A percentile compares a stretch with the other conserved stretches of the same genome.
phyloP scores from a whole-genome alignment of 108 stramenopile species.

The Cyclostephanos invisitatus region DNA sequence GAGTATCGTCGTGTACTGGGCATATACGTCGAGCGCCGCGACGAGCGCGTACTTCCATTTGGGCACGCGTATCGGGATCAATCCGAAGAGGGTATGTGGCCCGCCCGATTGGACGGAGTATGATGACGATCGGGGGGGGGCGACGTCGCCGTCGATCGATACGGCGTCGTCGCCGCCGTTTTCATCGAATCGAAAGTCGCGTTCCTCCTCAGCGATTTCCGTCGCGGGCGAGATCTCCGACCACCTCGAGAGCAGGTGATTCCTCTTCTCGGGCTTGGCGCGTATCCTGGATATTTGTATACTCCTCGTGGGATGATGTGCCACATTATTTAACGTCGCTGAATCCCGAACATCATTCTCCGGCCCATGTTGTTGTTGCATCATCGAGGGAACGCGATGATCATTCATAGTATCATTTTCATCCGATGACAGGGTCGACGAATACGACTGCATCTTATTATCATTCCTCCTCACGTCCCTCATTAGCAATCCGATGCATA shows the following conservation, averaged over 20 bases:
- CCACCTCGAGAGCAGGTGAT: slow-evolving; percentile 14
- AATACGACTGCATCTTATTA: background rate
- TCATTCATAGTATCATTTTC: too few species aligned
- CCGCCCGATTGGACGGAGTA: background rate
- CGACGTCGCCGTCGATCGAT: slow-evolving; percentile 3
- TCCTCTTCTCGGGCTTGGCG: slow-evolving; percentile 20
- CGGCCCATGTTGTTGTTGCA: too few species aligned
- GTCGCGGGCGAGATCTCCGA: slow-evolving; percentile 15
- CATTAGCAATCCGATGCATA: slow-evolving; percentile 17
- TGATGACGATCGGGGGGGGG: too few species aligned
- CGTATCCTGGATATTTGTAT: background rate
- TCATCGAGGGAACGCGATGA: too few species aligned
- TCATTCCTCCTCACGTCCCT: slow-evolving; percentile 10
- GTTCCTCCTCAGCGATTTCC: background rate
- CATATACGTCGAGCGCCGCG: slow-evolving; percentile 71
- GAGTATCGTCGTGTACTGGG: slow-evolving; percentile 65
- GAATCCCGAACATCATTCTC: too few species aligned
- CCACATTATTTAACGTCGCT: too few species aligned
- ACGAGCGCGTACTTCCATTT: slow-evolving; percentile 31
- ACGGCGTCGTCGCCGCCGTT: background rate
- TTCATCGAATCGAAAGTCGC: slow-evolving; percentile 2
- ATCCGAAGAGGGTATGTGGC: slow-evolving; percentile 33
- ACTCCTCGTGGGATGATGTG: background rate
- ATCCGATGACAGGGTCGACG: background rate
- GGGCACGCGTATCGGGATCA: slow-evolving; percentile 29